These are phyloP conservation scores for Deinandra increscens DNA, from an alignment of 129 eudicot species.

Conservation along the genomic window DNA sequence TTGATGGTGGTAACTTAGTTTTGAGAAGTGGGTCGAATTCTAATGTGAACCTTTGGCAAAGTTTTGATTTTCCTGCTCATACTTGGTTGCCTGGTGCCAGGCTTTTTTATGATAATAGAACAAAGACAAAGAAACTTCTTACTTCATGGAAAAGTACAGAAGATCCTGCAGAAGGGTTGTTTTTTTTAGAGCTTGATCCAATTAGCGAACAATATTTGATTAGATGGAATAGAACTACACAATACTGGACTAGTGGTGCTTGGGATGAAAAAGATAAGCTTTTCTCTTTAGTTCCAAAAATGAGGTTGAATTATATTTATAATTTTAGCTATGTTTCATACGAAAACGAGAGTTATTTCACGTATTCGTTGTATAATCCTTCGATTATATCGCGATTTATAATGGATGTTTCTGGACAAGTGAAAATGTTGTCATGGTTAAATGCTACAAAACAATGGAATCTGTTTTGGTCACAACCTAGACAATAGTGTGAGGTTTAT, in stretches of 20 bases:
- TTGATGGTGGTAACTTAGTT: constrained; percentile 45
- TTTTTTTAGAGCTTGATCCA: constrained; percentile 38
- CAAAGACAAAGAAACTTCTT: background rate
- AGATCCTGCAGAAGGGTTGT: constrained; percentile 54
- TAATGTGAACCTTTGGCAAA: constrained; percentile 41
- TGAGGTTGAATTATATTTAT: constrained; percentile 46
- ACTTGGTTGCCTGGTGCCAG: constrained; percentile 47
- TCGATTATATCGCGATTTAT: constrained; percentile 38
- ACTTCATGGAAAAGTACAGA: constrained; percentile 54
- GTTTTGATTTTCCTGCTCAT: constrained; percentile 49
- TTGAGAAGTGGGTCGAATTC: constrained; percentile 30
- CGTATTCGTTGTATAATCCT: constrained; percentile 35
- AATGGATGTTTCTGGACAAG: constrained; percentile 56
- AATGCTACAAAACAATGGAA: constrained; percentile 41
- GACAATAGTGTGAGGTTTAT: constrained; percentile 44
- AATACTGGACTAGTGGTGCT: constrained; percentile 50
- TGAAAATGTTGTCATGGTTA: constrained; percentile 38
- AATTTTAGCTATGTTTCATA: constrained; percentile 48
- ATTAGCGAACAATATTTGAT: constrained; percentile 33
- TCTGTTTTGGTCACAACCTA: constrained; percentile 57
- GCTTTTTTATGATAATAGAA: too few species aligned
- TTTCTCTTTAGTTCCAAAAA: constrained; percentile 53
- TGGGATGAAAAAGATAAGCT: constrained; percentile 42
- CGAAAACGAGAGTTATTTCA: constrained; percentile 55
- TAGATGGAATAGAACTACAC: constrained; percentile 39